Evolutionary conservation across 805 yeast species (phyloP).

Genomic region (Ogataea methanolica): DNA sequence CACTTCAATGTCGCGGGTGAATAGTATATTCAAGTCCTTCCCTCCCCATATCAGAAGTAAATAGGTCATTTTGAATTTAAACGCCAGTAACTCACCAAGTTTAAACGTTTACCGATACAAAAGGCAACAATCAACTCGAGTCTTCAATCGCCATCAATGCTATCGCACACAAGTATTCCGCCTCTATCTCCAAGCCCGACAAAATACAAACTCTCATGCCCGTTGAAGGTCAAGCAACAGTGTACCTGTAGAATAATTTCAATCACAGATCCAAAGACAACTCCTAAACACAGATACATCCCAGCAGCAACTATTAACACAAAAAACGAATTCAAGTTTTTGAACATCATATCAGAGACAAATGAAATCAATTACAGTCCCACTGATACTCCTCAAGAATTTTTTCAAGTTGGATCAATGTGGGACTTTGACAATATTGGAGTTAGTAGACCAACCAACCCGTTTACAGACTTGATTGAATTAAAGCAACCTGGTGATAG

Average conservation of each 20-base stretch:
- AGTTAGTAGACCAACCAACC: constrained; percentile 45
- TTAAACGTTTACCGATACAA: neutral
- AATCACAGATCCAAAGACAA: neutral
- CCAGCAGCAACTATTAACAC: neutral
- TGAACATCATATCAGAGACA: neutral
- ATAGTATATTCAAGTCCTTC: no score
- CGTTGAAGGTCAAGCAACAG: constrained; percentile 2
- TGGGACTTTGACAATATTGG: constrained; percentile 83
- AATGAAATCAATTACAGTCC: neutral
- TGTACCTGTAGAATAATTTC: constrained; percentile 11
- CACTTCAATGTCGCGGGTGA: no score
- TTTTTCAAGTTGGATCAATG: constrained; percentile 48
- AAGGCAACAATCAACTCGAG: no score
- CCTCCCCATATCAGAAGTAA: no score
- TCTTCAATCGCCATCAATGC: neutral
- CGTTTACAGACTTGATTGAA: neutral
- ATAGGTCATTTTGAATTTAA: no score
- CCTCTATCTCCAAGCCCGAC: neutral
- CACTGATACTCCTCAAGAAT: constrained; percentile 2
- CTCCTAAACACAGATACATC: neutral
- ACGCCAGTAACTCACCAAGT: neutral
- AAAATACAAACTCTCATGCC: constrained; percentile 4
- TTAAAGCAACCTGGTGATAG: constrained; percentile 9
- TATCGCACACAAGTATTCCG: neutral
- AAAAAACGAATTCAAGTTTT: neutral